These are phyloP conservation scores for Plantago major DNA, from an alignment of 257 asterid species.

Conservation along the genomic window DNA sequence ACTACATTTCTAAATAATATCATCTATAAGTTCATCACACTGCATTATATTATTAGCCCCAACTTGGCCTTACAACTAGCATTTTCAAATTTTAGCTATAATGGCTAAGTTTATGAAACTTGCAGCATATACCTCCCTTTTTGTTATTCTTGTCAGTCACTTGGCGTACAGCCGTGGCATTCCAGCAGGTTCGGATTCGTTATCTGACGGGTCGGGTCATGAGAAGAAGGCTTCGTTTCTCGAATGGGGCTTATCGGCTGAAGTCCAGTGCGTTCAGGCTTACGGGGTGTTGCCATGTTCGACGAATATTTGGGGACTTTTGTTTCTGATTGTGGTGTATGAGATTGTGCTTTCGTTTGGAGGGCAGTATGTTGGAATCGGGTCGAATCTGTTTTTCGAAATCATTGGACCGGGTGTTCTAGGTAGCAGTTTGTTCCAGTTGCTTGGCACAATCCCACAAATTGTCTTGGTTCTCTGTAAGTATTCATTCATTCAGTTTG, in stretches of 20 bases:
- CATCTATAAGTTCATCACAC: too few species aligned
- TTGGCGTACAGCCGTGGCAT: slow-evolving; percentile 32
- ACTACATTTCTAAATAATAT: too few species aligned
- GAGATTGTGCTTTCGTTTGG: slow-evolving; percentile 38
- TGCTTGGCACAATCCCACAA: slow-evolving; percentile 53
- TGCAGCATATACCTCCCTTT: background rate
- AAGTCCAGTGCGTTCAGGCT: slow-evolving; percentile 35
- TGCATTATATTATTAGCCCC: too few species aligned
- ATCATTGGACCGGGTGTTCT: slow-evolving; percentile 48
- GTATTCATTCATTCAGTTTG: background rate
- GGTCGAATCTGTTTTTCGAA: slow-evolving; percentile 42
- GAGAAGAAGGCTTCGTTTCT: slow-evolving; percentile 9
- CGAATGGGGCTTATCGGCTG: slow-evolving; percentile 14
- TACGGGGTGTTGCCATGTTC: slow-evolving; percentile 62
- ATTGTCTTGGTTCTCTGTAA: slow-evolving; percentile 47
- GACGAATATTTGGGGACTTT: slow-evolving; percentile 41
- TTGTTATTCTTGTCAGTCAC: slow-evolving; percentile 23
- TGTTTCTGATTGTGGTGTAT: slow-evolving; percentile 42
- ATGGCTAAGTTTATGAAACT: too few species aligned
- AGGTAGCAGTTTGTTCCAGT: slow-evolving; percentile 53
- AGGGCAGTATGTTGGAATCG: slow-evolving; percentile 36
- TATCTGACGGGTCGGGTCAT: slow-evolving; percentile 22
- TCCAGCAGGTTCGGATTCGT: slow-evolving; percentile 13
- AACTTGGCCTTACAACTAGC: too few species aligned
- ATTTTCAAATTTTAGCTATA: too few species aligned